Percentiles rank a stretch among this genome's conserved stretches.
Evolutionary conservation across 139 green algal genomes (phyloP).

Genomic region (Desmodesmus armatus): DNA sequence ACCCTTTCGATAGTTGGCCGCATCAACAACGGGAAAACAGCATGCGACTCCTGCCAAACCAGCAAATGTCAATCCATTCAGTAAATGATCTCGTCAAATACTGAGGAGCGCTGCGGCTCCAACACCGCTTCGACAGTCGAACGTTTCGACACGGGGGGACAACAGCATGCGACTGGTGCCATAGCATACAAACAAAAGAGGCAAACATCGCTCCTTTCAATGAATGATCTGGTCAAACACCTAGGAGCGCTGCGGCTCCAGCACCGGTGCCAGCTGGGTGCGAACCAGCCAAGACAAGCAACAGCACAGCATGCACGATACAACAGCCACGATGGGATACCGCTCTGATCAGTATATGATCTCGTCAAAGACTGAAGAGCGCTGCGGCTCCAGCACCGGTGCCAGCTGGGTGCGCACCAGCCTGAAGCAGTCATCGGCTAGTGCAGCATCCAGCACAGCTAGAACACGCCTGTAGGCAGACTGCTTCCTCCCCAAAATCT

Average conservation of each 20-base stretch:
- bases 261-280: slow-evolving; percentile 57
- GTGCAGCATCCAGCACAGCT: slow-evolving; percentile 47
- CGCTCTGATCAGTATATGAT: slow-evolving; percentile 66
- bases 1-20: too few species aligned
- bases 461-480: slow-evolving; percentile 47
- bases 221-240: slow-evolving; percentile 72
- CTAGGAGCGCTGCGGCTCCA: slow-evolving; percentile 50
- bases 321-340: too few species aligned
- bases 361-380: slow-evolving; percentile 62
- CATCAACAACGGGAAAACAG: too few species aligned
- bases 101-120: slow-evolving; percentile 46
- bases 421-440: slow-evolving; percentile 45
- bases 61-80: slow-evolving; percentile 33
- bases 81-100: slow-evolving; percentile 72
- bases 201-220: slow-evolving; percentile 40
- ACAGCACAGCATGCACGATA: too few species aligned
- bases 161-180: too few species aligned
- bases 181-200: too few species aligned
- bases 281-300: too few species aligned
- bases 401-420: slow-evolving; percentile 56
- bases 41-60: too few species aligned
- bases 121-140: too few species aligned
- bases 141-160: too few species aligned
- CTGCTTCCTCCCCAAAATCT: slow-evolving; percentile 61
- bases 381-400: slow-evolving; percentile 48